Evolutionary conservation across 352 stramenopile genomes (phyloP).

Genomic region (Phytophthora citrophthora): DNA sequence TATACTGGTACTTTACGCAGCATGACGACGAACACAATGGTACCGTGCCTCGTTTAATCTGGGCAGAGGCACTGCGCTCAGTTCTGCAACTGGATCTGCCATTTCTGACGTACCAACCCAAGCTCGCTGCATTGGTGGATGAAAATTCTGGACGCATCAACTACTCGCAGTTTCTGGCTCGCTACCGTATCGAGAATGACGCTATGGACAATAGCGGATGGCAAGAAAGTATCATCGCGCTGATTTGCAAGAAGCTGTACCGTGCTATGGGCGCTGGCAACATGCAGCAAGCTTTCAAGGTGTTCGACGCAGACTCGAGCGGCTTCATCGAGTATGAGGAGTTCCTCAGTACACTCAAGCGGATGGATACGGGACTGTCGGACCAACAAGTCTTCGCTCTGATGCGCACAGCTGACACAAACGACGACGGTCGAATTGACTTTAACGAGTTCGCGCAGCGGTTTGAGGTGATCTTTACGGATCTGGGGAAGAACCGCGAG

Average conservation of each 20-base stretch:
- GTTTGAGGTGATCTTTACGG: constrained; percentile 93
- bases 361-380: constrained; percentile 92
- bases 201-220: constrained; percentile 85
- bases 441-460: constrained; percentile 91
- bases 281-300: constrained; percentile 89
- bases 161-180: constrained; percentile 94
- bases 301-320: constrained; percentile 91
- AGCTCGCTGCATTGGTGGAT: constrained; percentile 88
- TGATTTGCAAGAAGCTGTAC: constrained; percentile 94
- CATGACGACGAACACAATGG: constrained; percentile 92
- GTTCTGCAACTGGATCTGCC: constrained; percentile 93
- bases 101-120: constrained; percentile 90
- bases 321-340: constrained; percentile 95
- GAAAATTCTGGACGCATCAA: constrained; percentile 84
- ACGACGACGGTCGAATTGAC: constrained; percentile 92
- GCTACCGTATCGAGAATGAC: constrained; percentile 93
- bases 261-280: constrained; percentile 90
- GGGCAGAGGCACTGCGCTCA: constrained; percentile 90
- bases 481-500: constrained; percentile 47
- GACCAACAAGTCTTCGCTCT: constrained; percentile 93
- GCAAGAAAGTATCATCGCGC: constrained; percentile 91
- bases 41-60: constrained; percentile 85
- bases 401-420: constrained; percentile 93
- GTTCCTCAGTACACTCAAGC: constrained; percentile 91
- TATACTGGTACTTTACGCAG: constrained; percentile 96